A percentile compares a stretch with the other conserved stretches of the same genome.
These are phyloP conservation scores for Maudiozyma pseudohumilis DNA, from an alignment of 805 yeast genomes.

Conservation along the genomic window DNA sequence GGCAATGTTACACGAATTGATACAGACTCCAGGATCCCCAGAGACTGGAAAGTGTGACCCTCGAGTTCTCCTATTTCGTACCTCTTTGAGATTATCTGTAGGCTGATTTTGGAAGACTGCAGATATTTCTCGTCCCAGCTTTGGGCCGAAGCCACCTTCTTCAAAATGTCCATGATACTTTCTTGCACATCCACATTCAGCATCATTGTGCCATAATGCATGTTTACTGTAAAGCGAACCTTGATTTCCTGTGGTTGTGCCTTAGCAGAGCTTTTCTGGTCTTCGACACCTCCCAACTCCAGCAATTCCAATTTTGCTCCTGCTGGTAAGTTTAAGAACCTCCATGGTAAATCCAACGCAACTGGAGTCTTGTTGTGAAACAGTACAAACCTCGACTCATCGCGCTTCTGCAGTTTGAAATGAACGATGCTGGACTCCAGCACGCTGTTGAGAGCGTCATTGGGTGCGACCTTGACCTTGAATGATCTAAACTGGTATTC, in stretches of 20 bases:
- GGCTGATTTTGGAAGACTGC: conserved; percentile 2
- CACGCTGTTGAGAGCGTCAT: conserved; percentile 31
- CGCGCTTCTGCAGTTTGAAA: conserved; percentile 25
- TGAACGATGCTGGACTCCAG: conserved; percentile 29
- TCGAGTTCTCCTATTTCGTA: conserved; percentile 8
- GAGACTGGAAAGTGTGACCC: conserved; percentile 9
- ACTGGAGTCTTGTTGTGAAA: conserved; percentile 28
- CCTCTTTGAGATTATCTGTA: conserved; percentile 21
- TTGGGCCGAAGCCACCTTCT: conserved; percentile 6
- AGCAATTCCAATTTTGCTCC: conserved; percentile 35
- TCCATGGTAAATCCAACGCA: conserved; percentile 34
- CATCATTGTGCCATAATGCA: conserved; percentile 14
- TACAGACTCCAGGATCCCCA: conserved; percentile 14
- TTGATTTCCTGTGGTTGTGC: conserved; percentile 14
- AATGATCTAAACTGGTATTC: conserved; percentile 27
- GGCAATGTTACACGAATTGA: conserved; percentile 7
- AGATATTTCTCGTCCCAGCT: conserved; percentile 7
- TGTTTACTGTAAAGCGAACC: conserved; percentile 25
- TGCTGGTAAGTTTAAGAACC: conserved; percentile 35
- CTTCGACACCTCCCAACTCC: conserved; percentile 1
- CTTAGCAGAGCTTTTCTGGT: neutral
- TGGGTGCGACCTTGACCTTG: conserved; percentile 30
- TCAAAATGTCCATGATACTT: conserved; percentile 9
- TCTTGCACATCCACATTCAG: conserved; percentile 18
- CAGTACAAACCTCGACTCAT: conserved; percentile 16